A percentile compares a stretch with the other conserved stretches of the same genome.
Evolutionary conservation across 495 filamentous ascomycete species (phyloP).

Genomic region (Neurospora sp.): DNA sequence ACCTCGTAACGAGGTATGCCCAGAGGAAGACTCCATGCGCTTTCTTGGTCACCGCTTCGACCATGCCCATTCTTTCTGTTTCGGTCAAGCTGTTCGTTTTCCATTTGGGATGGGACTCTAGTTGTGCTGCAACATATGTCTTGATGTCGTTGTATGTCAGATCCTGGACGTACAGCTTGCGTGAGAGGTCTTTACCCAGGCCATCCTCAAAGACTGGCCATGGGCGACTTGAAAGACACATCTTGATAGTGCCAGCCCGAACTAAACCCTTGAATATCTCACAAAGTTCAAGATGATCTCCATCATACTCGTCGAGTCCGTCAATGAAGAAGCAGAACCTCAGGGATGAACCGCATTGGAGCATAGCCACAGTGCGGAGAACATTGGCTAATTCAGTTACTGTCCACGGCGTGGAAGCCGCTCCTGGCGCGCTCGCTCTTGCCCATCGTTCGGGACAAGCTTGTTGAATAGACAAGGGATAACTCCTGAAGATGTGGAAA

Average conservation of each 20-base stretch:
- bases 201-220: constrained; percentile 34
- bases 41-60: constrained; percentile 18
- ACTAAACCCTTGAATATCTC: background rate
- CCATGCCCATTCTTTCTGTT: constrained; percentile 1
- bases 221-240: constrained; percentile 42
- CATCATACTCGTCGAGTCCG: constrained; percentile 16
- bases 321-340: constrained; percentile 20
- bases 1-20: constrained; percentile 20
- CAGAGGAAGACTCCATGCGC: constrained; percentile 35
- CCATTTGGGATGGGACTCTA: constrained; percentile 5
- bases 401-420: background rate
- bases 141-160: constrained; percentile 23
- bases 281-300: constrained; percentile 10
- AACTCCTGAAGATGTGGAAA: constrained; percentile 25
- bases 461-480: constrained; percentile 9
- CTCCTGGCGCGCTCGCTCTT: background rate
- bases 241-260: constrained; percentile 24
- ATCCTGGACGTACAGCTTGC: constrained; percentile 12
- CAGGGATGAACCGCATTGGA: background rate
- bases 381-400: background rate
- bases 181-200: constrained; percentile 12
- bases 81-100: background rate
- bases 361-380: background rate
- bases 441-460: background rate
- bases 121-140: constrained; percentile 13